phyloP scores from a whole-genome alignment of 139 green algal genomes.

The Coelastrella sp. region DNA sequence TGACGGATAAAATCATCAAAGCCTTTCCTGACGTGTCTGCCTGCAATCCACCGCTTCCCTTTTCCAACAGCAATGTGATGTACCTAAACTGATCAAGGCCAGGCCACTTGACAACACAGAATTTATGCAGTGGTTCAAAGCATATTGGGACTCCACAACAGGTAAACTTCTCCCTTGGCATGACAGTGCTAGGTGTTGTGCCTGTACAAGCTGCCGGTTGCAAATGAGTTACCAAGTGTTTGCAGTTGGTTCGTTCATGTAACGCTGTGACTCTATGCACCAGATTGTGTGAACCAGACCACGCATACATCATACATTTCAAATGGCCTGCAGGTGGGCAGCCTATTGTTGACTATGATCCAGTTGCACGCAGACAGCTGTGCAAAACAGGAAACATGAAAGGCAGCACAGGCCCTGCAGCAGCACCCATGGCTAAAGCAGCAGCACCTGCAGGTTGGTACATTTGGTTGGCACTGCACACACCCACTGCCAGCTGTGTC shows the following conservation, averaged over 20 bases:
- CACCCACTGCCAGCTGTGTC: no score
- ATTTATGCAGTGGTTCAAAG: constrained; percentile 96
- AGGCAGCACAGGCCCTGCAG: constrained; percentile 20
- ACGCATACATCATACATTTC: no score
- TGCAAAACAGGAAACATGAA: constrained; percentile 79
- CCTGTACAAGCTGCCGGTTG: no score
- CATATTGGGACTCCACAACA: constrained; percentile 77
- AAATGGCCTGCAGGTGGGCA: constrained; percentile 55
- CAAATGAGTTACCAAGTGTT: no score
- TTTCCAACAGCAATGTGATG: constrained; percentile 84
- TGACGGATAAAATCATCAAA: no score
- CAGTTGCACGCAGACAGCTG: constrained; percentile 43
- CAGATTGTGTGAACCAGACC: no score
- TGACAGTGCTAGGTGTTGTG: no score
- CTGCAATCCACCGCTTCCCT: no score
- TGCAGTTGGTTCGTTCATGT: no score
- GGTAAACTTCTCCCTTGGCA: not conserved
- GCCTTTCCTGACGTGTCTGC: no score
- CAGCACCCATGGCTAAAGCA: constrained; percentile 23
- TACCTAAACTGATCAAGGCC: constrained; percentile 93
- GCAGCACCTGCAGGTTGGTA: constrained; percentile 9
- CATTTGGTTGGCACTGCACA: not conserved
- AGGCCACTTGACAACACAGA: constrained; percentile 96
- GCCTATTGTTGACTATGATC: constrained; percentile 72
- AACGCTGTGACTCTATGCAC: no score